A percentile compares a stretch with the other conserved stretches of the same genome.
Evolutionary conservation across 2,329 filamentous ascomycete species (phyloP).

Genomic region (Penicillium freii): DNA sequence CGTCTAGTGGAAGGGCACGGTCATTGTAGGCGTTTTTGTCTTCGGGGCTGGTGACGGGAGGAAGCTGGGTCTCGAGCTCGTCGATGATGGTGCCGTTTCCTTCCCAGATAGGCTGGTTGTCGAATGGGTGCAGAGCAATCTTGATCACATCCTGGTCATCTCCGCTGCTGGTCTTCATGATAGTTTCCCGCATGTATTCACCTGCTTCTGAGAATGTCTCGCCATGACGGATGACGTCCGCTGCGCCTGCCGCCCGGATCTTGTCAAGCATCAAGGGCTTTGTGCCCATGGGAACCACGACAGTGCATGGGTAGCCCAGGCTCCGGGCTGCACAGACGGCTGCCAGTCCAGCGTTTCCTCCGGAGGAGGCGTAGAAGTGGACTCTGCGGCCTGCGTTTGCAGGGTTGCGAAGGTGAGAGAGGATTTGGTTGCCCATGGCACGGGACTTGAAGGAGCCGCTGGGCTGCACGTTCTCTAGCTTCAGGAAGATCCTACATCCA

Average conservation of each 20-base stretch:
- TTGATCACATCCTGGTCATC: constrained; percentile 35
- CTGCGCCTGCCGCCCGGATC: constrained; percentile 64
- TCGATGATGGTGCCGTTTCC: constrained; percentile 47
- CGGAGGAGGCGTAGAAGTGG: constrained; percentile 78
- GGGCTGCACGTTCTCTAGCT: constrained; percentile 81
- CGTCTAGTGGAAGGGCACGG: constrained; percentile 55
- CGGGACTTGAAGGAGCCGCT: constrained; percentile 82
- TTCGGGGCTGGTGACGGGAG: constrained; percentile 33
- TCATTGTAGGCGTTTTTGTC: constrained; percentile 28
- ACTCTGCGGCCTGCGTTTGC: constrained; percentile 43
- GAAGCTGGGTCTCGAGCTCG: constrained; percentile 44
- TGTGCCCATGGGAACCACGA: constrained; percentile 68
- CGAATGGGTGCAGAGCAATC: constrained; percentile 47
- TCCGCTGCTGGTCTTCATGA: constrained; percentile 35
- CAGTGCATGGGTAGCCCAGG: constrained; percentile 66
- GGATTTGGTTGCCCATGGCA: constrained; percentile 71
- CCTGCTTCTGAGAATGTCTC: constrained; percentile 69
- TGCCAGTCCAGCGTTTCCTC: constrained; percentile 82
- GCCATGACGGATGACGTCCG: constrained; percentile 66
- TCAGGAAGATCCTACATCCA: constrained; percentile 79
- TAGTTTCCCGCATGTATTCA: constrained; percentile 58
- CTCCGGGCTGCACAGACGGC: constrained; percentile 69
- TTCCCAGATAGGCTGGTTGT: constrained; percentile 47
- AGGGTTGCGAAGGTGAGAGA: constrained; percentile 48
- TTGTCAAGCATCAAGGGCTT: constrained; percentile 69